phyloP scores from a whole-genome alignment of 2,329 filamentous ascomycete genomes.

The Trichoderma sp. region DNA sequence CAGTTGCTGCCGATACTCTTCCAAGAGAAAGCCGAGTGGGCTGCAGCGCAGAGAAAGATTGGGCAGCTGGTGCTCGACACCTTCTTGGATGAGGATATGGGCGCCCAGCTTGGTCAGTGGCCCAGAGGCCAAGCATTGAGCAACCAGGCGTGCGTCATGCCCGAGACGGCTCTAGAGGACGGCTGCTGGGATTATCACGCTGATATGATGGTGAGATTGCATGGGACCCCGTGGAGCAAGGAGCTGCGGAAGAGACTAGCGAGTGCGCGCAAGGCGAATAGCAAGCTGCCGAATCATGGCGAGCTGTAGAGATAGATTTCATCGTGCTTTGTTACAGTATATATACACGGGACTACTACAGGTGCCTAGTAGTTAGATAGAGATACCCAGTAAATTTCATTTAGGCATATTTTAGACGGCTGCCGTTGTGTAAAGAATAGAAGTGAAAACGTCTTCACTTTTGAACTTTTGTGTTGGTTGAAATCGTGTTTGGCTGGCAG shows the following conservation, averaged over 20 bases:
- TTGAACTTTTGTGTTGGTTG: background rate
- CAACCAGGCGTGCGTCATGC: slow-evolving; percentile 37
- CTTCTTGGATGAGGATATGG: slow-evolving; percentile 65
- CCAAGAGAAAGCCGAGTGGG: slow-evolving; percentile 47
- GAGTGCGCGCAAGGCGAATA: slow-evolving; percentile 31
- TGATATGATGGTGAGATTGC: slow-evolving; percentile 36
- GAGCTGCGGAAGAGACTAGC: slow-evolving; percentile 39
- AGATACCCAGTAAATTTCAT: slow-evolving; percentile 4
- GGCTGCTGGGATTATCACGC: slow-evolving; percentile 60
- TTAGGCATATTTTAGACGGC: background rate
- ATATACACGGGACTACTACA: background rate
- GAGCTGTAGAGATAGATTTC: slow-evolving; percentile 32
- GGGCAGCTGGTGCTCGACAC: slow-evolving; percentile 60
- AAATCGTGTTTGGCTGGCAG: background rate
- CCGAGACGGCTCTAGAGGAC: slow-evolving; percentile 37
- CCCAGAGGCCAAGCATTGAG: slow-evolving; percentile 38
- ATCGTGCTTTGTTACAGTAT: background rate
- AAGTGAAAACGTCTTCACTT: too few relatives aligned
- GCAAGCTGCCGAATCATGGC: slow-evolving; percentile 27
- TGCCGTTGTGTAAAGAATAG: background rate
- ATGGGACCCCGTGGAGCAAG: slow-evolving; percentile 45
- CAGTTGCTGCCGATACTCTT: slow-evolving; percentile 52
- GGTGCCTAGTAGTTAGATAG: background rate
- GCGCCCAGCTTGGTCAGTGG: slow-evolving; percentile 56
- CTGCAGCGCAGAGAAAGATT: slow-evolving; percentile 50